These are phyloP conservation scores for Aspergillus sclerotiicarbonarius DNA, from an alignment of 495 filamentous ascomycete species.

Conservation along the genomic window DNA sequence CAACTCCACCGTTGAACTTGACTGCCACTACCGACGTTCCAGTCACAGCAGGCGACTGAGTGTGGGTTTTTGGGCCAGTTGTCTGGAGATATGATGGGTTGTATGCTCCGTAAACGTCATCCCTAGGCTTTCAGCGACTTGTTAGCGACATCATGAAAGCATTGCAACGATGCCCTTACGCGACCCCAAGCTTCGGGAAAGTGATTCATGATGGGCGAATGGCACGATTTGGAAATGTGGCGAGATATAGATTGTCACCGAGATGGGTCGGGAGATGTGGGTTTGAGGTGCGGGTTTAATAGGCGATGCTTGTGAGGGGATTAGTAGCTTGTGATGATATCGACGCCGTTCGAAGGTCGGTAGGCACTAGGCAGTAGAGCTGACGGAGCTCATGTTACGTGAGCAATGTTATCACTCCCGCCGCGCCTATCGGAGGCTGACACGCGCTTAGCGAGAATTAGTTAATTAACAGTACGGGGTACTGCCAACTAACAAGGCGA, in stretches of 20 bases:
- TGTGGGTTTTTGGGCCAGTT: slow-evolving; percentile 74
- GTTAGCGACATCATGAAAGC: slow-evolving; percentile 28
- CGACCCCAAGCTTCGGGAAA: slow-evolving; percentile 94
- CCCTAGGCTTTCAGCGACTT: slow-evolving; percentile 65
- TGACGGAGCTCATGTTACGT: slow-evolving; percentile 39
- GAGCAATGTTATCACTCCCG: slow-evolving; percentile 19
- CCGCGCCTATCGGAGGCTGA: slow-evolving; percentile 19
- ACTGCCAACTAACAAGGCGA: too few species aligned
- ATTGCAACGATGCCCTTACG: slow-evolving; percentile 53
- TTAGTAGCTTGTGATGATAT: background rate
- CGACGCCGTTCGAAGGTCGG: background rate
- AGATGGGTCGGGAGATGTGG: background rate
- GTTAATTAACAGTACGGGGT: too few species aligned
- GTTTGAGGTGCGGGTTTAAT: background rate
- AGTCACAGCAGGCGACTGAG: slow-evolving; percentile 87
- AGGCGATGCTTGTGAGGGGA: background rate
- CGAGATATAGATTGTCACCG: too few species aligned
- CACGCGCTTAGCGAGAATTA: slow-evolving; percentile 10
- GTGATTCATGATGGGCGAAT: slow-evolving; percentile 73
- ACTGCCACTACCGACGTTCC: slow-evolving; percentile 92
- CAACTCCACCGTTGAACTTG: slow-evolving; percentile 94
- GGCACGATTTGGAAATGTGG: background rate
- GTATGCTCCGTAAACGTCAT: slow-evolving; percentile 94
- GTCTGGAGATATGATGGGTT: slow-evolving; percentile 77
- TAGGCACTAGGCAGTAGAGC: slow-evolving; percentile 38